Evolutionary conservation across 495 filamentous ascomycete species (phyloP).

Genomic region (Penicillium alfredii): DNA sequence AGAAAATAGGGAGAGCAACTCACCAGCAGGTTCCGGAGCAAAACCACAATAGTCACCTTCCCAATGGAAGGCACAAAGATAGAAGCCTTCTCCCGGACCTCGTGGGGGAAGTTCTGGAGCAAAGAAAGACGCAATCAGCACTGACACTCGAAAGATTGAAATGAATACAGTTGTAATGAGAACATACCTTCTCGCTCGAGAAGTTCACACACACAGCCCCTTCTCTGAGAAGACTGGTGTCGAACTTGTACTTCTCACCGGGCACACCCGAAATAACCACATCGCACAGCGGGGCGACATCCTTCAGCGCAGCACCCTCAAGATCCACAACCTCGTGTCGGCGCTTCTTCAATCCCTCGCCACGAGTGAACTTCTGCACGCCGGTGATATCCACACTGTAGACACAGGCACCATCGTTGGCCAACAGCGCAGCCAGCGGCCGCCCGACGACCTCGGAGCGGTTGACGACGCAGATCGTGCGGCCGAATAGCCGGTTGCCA

Average conservation of each 20-base stretch:
- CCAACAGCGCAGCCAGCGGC: slow-evolving; percentile 87
- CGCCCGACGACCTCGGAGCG: slow-evolving; percentile 90
- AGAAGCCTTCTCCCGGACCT: slow-evolving; percentile 88
- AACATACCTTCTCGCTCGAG: slow-evolving; percentile 72
- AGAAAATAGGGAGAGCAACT: slow-evolving; percentile 23
- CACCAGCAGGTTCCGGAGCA: slow-evolving; percentile 84
- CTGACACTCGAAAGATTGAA: not conserved
- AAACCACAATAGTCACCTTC: slow-evolving; percentile 91
- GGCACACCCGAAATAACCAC: slow-evolving; percentile 96
- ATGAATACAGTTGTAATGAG: not conserved
- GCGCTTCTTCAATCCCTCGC: slow-evolving; percentile 71
- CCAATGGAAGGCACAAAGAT: slow-evolving; percentile 96
- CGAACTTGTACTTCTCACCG: slow-evolving; percentile 77
- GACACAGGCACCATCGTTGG: slow-evolving; percentile 92
- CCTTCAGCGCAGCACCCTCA: slow-evolving; percentile 65
- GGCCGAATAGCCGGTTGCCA: slow-evolving; percentile 85
- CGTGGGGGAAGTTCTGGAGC: slow-evolving; percentile 74
- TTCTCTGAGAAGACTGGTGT: slow-evolving; percentile 70
- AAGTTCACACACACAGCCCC: slow-evolving; percentile 97
- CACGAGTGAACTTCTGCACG: slow-evolving; percentile 87
- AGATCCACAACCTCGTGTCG: slow-evolving; percentile 80
- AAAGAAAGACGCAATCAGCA: not conserved
- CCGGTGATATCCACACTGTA: slow-evolving; percentile 91
- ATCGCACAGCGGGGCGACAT: slow-evolving; percentile 80
- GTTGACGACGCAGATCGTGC: slow-evolving; percentile 92